Evolutionary conservation across 2,329 filamentous ascomycete species (phyloP).

Genomic region (Stagonosporopsis cucurbitacearum): DNA sequence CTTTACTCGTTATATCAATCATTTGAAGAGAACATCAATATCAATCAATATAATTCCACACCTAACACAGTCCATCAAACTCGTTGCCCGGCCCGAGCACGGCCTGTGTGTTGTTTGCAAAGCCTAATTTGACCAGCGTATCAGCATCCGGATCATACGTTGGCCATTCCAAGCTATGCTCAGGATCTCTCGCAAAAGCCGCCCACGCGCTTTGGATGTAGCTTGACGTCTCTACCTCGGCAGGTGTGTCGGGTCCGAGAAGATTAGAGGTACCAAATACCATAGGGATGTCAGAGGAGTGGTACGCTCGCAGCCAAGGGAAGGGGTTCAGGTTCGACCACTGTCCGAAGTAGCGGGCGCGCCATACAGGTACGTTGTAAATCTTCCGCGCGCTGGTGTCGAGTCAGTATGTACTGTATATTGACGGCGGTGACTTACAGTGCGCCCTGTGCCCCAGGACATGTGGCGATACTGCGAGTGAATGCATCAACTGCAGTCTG

Average conservation of each 20-base stretch:
- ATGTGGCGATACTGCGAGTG: conserved; percentile 24
- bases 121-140: conserved; percentile 27
- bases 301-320: conserved; percentile 32
- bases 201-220: conserved; percentile 43
- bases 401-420: neutral
- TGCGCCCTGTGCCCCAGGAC: conserved; percentile 23
- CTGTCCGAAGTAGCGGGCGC: conserved; percentile 27
- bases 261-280: conserved; percentile 33
- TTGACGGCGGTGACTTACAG: conserved; percentile 10
- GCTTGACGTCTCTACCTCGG: conserved; percentile 35
- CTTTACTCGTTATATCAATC: neutral
- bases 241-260: conserved; percentile 21
- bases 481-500: conserved; percentile 30
- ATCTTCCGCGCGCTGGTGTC: conserved; percentile 19
- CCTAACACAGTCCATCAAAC: conserved; percentile 27
- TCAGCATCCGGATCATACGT: conserved; percentile 23
- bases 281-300: conserved; percentile 34
- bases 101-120: conserved; percentile 33
- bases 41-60: neutral
- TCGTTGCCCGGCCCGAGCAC: conserved; percentile 40
- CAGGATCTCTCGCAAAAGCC: conserved; percentile 42
- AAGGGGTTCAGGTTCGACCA: conserved; percentile 30
- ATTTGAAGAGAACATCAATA: neutral
- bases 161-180: conserved; percentile 26
- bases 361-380: conserved; percentile 25